Conservation (phyloP, 2,329 filamentous ascomycete species). For the Magnaporthiopsis poae region DNA sequence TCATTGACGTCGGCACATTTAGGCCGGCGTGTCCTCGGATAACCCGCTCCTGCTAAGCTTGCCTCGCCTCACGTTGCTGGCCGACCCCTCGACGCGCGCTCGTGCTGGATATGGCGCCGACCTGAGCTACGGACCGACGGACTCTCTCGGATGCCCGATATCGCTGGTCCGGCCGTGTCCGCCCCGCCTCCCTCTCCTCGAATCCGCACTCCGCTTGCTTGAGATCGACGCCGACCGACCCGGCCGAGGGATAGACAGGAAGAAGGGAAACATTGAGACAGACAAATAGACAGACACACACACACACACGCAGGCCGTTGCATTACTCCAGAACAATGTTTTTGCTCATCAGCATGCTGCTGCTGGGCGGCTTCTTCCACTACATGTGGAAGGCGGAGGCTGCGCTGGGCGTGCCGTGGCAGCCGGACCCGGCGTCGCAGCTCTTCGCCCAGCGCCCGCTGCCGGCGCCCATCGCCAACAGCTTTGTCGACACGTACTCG, state of each 20-base stretch:
- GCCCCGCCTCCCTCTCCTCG: neutral
- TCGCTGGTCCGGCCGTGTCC: neutral
- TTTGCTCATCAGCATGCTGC: conserved; percentile 25
- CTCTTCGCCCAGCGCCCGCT: conserved; percentile 41
- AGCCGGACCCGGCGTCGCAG: conserved; percentile 35
- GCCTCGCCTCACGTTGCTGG: neutral
- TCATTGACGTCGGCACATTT: neutral
- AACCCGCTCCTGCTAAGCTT: neutral
- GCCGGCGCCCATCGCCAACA: conserved; percentile 30
- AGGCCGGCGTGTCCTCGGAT: neutral
- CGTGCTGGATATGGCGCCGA: neutral
- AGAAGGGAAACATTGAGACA: too few relatives aligned
- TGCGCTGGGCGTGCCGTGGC: conserved; percentile 35
- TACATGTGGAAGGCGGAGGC: conserved; percentile 37
- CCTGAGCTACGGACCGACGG: neutral
- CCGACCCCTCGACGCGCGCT: neutral
- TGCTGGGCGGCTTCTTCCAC: conserved; percentile 29
- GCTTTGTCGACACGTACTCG: conserved; percentile 36
- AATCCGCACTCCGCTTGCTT: too few relatives aligned
- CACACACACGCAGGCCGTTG: neutral
- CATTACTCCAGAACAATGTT: conserved; percentile 16
- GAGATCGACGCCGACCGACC: neutral
- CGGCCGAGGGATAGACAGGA: neutral
- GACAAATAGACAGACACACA: neutral
- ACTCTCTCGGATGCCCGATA: neutral